These are phyloP conservation scores for Quercus lobata DNA, from an alignment of 331 rosid species.

Conservation along the genomic window DNA sequence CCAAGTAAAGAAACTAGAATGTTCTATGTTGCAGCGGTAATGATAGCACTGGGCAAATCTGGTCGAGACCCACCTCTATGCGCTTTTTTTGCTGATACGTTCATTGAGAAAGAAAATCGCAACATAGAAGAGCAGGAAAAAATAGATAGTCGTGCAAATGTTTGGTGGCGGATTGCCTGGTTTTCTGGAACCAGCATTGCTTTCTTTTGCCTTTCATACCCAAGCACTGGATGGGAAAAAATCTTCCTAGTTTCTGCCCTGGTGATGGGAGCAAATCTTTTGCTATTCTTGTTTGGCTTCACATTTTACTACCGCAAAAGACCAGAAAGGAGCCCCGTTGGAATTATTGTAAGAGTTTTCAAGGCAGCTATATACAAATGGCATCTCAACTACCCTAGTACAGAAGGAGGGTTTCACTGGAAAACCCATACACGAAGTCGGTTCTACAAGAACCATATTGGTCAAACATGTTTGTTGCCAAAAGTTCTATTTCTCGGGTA, in stretches of 20 bases:
- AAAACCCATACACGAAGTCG: no score
- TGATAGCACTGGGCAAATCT: background rate
- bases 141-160: background rate
- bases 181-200: background rate
- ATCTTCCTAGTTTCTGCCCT: background rate
- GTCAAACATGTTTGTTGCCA: no score
- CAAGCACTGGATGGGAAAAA: fast-evolving
- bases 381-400: no score
- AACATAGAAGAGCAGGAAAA: background rate
- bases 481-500: no score
- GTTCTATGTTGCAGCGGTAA: background rate
- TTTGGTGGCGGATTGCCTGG: background rate
- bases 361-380: background rate
- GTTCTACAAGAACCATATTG: no score
- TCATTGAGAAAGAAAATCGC: background rate
- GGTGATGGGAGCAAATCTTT: background rate
- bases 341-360: background rate
- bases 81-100: background rate
- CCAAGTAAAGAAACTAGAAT: no score
- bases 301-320: no score
- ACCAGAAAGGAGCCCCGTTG: background rate
- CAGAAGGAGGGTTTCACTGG: background rate
- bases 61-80: background rate
- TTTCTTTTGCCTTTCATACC: background rate
- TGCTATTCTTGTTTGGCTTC: background rate